These are phyloP conservation scores for Plenodomus lindquistii DNA, from an alignment of 2,329 filamentous ascomycete genomes.

Conservation along the genomic window DNA sequence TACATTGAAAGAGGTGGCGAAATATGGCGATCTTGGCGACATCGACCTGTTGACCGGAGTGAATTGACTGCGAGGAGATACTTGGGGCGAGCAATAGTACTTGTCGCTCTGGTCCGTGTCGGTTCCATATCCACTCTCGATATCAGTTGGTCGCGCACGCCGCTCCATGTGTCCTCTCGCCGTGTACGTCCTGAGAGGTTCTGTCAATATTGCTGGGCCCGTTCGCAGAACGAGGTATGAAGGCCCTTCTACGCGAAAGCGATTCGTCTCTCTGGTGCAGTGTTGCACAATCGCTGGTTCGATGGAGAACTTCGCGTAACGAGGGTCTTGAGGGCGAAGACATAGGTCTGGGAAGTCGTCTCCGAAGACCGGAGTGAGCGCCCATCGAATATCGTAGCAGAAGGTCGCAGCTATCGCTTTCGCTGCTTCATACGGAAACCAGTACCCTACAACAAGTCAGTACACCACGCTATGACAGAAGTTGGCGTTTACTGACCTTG, in stretches of 20 bases:
- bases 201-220: constrained; percentile 17
- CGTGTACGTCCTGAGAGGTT: constrained; percentile 4
- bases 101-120: constrained; percentile 46
- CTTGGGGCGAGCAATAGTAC: constrained; percentile 45
- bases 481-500: constrained; percentile 56
- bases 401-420: constrained; percentile 87
- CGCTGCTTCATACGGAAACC: constrained; percentile 90
- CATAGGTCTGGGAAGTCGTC: constrained; percentile 76
- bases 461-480: neutral
- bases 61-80: constrained; percentile 42
- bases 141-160: constrained; percentile 24
- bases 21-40: constrained; percentile 15
- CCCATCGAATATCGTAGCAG: constrained; percentile 80
- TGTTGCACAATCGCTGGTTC: constrained; percentile 43
- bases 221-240: constrained; percentile 13
- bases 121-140: constrained; percentile 48
- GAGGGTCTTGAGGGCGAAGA: constrained; percentile 63
- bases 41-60: constrained; percentile 48
- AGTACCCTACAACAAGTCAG: constrained; percentile 70
- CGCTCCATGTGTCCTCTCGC: neutral
- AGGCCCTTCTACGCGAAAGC: constrained; percentile 36
- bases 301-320: constrained; percentile 58
- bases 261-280: constrained; percentile 43
- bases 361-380: constrained; percentile 89
- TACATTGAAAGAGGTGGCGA: constrained; percentile 11